Conservation (phyloP, 2,329 filamentous ascomycete genomes). For the Penicillium glabrum region DNA sequence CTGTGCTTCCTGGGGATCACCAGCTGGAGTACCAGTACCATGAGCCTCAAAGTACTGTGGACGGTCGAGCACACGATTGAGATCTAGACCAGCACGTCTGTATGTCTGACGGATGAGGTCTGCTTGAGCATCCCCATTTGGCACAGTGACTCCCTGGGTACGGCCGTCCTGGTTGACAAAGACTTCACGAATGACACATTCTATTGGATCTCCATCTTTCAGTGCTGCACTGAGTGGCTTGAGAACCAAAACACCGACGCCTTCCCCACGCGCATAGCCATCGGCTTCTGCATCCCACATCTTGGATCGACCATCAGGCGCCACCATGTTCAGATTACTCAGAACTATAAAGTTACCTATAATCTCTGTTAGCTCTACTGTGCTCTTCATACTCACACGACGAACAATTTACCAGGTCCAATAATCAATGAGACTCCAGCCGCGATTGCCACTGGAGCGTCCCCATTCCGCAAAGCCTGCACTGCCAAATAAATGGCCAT, state of each 20-base stretch:
- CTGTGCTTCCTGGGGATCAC: slow-evolving; percentile 24
- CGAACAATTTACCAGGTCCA: slow-evolving; percentile 14
- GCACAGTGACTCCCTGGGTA: slow-evolving; percentile 30
- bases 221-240: slow-evolving; percentile 52
- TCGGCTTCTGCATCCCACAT: slow-evolving; percentile 46
- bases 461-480: slow-evolving; percentile 7
- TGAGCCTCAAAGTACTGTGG: slow-evolving; percentile 44
- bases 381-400: neutral
- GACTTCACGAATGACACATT: slow-evolving; percentile 32
- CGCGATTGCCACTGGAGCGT: slow-evolving; percentile 23
- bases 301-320: slow-evolving; percentile 50
- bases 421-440: slow-evolving; percentile 26
- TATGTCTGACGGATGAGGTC: slow-evolving; percentile 39
- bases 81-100: slow-evolving; percentile 34
- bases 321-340: slow-evolving; percentile 40
- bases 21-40: slow-evolving; percentile 34
- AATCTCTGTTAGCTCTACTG: neutral
- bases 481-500: slow-evolving; percentile 26
- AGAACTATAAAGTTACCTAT: slow-evolving; percentile 8
- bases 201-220: slow-evolving; percentile 42
- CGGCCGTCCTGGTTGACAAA: slow-evolving; percentile 32
- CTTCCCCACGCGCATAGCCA: slow-evolving; percentile 54
- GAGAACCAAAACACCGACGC: slow-evolving; percentile 49
- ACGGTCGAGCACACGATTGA: slow-evolving; percentile 15
- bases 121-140: slow-evolving; percentile 34